A percentile compares a stretch with the other conserved stretches of the same genome.
Evolutionary conservation across 2,329 filamentous ascomycete genomes (phyloP).

Genomic region (Fusarium gaditjirri): DNA sequence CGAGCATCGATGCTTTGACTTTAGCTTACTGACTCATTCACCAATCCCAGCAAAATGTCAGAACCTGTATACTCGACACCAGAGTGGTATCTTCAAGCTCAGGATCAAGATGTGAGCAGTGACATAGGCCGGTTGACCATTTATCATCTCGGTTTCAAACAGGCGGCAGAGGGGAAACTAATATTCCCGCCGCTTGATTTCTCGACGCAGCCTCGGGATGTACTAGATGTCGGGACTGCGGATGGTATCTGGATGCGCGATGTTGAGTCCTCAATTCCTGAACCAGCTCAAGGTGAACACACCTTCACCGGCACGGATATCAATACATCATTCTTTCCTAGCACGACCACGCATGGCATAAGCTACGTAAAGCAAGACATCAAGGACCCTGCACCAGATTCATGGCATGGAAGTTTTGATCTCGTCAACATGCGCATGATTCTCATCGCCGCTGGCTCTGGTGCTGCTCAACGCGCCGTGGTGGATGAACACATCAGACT

Average conservation of each 20-base stretch:
- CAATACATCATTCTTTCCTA: constrained; percentile 3
- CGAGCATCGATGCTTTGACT: rapidly evolving
- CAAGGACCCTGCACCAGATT: neutral
- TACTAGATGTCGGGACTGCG: constrained; percentile 4
- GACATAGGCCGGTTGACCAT: constrained; percentile 7
- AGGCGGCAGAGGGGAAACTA: neutral
- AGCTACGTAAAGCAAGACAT: neutral
- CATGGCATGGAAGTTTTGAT: neutral
- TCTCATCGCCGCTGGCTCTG: constrained; percentile 6
- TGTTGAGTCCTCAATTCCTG: neutral
- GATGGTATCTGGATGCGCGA: constrained; percentile 20
- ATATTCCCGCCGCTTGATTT: neutral
- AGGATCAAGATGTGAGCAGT: constrained; percentile 7
- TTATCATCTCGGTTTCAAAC: constrained; percentile 9
- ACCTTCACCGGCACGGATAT: constrained; percentile 8
- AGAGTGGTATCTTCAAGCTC: constrained; percentile 14
- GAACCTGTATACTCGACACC: neutral
- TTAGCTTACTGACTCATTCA: neutral
- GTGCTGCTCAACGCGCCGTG: neutral
- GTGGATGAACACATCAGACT: neutral
- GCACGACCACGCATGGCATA: rapidly evolving
- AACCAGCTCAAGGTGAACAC: neutral
- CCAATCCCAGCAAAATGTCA: neutral
- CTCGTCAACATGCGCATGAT: constrained; percentile 17
- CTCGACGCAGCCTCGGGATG: neutral